Conservation (phyloP, 1,284 basidiomycete species). For the Somion occarium region DNA sequence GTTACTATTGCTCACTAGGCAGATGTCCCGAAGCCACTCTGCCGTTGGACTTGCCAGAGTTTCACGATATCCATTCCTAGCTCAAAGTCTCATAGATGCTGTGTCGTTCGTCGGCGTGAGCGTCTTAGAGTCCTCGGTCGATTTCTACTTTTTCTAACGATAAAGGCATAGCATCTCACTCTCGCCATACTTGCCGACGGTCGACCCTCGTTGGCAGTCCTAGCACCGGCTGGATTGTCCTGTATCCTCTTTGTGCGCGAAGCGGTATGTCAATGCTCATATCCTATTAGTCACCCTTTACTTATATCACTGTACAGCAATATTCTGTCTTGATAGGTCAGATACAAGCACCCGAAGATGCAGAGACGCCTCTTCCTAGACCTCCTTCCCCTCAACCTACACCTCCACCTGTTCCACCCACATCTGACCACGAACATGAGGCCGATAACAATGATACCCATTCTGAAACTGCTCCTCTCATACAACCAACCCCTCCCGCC, state of each 20-base stretch:
- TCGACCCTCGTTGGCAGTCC: slow-evolving; percentile 68
- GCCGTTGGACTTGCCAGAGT: slow-evolving; percentile 74
- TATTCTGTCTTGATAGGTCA: slow-evolving; percentile 76
- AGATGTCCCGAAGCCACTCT: slow-evolving; percentile 72
- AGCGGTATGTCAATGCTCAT: slow-evolving; percentile 45
- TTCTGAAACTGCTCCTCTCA: not conserved
- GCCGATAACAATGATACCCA: slow-evolving; percentile 9
- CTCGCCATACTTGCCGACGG: slow-evolving; percentile 81
- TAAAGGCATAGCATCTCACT: slow-evolving; percentile 57
- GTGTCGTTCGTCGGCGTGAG: slow-evolving; percentile 72
- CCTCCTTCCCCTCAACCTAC: slow-evolving; percentile 21
- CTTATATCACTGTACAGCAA: slow-evolving; percentile 49
- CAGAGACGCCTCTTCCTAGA: slow-evolving; percentile 8
- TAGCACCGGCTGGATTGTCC: slow-evolving; percentile 79
- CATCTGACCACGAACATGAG: slow-evolving; percentile 12
- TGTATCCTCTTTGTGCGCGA: slow-evolving; percentile 69
- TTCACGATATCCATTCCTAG: slow-evolving; percentile 76
- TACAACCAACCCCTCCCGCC: slow-evolving; percentile 11
- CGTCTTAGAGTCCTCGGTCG: not conserved
- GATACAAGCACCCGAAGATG: slow-evolving; percentile 78
- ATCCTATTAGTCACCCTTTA: not conserved
- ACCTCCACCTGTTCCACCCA: slow-evolving; percentile 17
- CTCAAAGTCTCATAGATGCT: slow-evolving; percentile 74
- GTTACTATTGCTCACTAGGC: slow-evolving; percentile 64
- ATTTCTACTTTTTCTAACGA: not conserved